A percentile compares a stretch with the other conserved stretches of the same genome.
Conservation (phyloP, 805 yeast species). For the Kuraishia molischiana region DNA sequence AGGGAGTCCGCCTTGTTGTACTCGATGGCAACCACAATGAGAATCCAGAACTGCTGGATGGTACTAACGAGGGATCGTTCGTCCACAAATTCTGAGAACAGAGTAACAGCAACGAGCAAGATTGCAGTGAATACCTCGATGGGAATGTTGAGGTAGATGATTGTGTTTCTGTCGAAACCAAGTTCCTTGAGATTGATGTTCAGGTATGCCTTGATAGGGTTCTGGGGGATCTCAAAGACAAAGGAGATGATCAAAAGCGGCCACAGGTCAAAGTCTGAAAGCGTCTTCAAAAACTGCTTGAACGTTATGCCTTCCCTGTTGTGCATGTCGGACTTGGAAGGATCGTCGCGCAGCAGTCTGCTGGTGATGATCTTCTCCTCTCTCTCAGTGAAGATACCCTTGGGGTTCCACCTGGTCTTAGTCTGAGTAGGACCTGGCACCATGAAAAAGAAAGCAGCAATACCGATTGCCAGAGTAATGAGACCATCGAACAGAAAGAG, state of each 20-base stretch:
- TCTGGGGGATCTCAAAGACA: constrained; percentile 25
- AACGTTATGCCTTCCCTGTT: constrained; percentile 42
- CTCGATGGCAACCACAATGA: constrained; percentile 7
- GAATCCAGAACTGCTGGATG: constrained; percentile 9
- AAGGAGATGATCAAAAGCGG: constrained; percentile 42
- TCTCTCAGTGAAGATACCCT: constrained; percentile 36
- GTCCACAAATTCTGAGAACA: constrained; percentile 20
- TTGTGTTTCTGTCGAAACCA: constrained; percentile 39
- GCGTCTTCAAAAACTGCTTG: constrained; percentile 27
- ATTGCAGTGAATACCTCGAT: constrained; percentile 23
- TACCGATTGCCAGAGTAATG: constrained; percentile 44
- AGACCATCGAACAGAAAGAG: constrained; percentile 55
- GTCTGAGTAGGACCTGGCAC: constrained; percentile 24
- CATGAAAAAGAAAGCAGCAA: constrained; percentile 18
- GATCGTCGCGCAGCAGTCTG: constrained; percentile 52
- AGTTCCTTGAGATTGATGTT: constrained; percentile 35
- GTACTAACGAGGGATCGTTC: constrained; percentile 10
- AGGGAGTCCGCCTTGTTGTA: constrained; percentile 4
- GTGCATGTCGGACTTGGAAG: constrained; percentile 54
- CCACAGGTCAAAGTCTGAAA: constrained; percentile 42
- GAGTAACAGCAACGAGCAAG: constrained; percentile 20
- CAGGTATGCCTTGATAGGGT: constrained; percentile 32
- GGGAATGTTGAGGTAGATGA: constrained; percentile 40
- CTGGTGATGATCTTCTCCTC: constrained; percentile 52
- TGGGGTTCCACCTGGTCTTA: constrained; percentile 14